phyloP scores from a whole-genome alignment of 768 basidiomycete species.

The Xerocomellus dryophilus region DNA sequence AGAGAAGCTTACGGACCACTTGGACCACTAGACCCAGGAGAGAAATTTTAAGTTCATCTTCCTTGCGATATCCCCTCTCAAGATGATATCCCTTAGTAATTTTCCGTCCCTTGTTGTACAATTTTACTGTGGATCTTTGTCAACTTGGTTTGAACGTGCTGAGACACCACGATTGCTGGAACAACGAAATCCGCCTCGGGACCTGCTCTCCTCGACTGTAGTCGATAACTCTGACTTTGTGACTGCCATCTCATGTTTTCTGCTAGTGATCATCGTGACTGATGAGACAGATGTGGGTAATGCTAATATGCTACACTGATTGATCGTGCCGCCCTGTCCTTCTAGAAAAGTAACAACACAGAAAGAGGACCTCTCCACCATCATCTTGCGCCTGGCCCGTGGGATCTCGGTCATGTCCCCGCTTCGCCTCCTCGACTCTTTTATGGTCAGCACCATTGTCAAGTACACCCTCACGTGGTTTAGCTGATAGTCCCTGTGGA shows the following conservation, averaged over 20 bases:
- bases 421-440: not conserved
- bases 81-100: not conserved
- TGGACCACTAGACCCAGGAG: slow-evolving; percentile 60
- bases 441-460: not conserved
- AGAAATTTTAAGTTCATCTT: slow-evolving; percentile 41
- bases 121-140: slow-evolving; percentile 3
- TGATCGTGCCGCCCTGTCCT: slow-evolving; percentile 11
- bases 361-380: slow-evolving; percentile 18
- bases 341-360: slow-evolving; percentile 29
- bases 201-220: not conserved
- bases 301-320: not conserved
- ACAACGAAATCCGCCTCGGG: not conserved
- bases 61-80: not conserved
- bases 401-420: not conserved
- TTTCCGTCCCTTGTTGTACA: slow-evolving; percentile 13
- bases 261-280: not conserved
- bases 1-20: slow-evolving; percentile 46
- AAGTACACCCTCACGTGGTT: not conserved
- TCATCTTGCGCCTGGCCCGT: slow-evolving; percentile 8
- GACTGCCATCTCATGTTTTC: not conserved
- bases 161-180: not conserved
- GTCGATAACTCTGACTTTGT: not conserved
- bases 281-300: not conserved
- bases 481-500: slow-evolving; percentile 9
- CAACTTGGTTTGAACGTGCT: not conserved